Conservation (phyloP, 2,329 filamentous ascomycete species). For the Geoglossum cookeanum region DNA sequence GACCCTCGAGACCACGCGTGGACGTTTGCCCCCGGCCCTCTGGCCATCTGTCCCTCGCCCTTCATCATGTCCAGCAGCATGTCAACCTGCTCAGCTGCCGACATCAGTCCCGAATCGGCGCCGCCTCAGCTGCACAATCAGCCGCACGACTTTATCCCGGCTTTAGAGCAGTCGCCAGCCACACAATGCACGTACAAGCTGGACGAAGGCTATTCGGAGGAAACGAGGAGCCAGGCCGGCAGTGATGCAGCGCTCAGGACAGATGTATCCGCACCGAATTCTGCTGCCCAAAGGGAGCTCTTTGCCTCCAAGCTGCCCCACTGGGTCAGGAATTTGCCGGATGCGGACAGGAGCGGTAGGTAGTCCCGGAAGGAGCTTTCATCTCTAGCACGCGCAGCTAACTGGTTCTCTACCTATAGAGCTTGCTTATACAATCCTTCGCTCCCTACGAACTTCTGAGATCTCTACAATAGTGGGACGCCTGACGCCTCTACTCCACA, state of each 20-base stretch:
- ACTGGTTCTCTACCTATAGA: slow-evolving; percentile 30
- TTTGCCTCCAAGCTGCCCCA: slow-evolving; percentile 27
- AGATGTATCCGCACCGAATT: slow-evolving; percentile 14
- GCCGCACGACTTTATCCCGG: neutral
- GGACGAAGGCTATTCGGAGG: slow-evolving; percentile 79
- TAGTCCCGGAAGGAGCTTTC: neutral
- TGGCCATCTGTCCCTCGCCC: neutral
- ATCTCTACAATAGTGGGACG: slow-evolving; percentile 66
- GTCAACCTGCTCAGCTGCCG: neutral
- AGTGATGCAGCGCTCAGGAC: slow-evolving; percentile 22
- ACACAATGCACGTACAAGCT: slow-evolving; percentile 31
- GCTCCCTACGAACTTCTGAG: slow-evolving; percentile 58
- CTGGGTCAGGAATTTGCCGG: slow-evolving; percentile 34
- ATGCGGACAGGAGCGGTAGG: slow-evolving; percentile 36
- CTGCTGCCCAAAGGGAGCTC: slow-evolving; percentile 1
- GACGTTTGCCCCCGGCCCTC: neutral
- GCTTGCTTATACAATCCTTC: slow-evolving; percentile 59
- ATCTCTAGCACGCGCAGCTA: neutral
- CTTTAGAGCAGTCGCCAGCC: neutral
- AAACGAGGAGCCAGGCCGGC: slow-evolving; percentile 33
- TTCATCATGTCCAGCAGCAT: neutral
- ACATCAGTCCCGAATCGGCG: neutral
- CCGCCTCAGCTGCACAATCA: neutral
- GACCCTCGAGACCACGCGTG: neutral
- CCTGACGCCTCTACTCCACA: slow-evolving; percentile 68